These are phyloP conservation scores for Stevia rebaudiana DNA, from an alignment of 140 eudicot genomes.

Conservation along the genomic window DNA sequence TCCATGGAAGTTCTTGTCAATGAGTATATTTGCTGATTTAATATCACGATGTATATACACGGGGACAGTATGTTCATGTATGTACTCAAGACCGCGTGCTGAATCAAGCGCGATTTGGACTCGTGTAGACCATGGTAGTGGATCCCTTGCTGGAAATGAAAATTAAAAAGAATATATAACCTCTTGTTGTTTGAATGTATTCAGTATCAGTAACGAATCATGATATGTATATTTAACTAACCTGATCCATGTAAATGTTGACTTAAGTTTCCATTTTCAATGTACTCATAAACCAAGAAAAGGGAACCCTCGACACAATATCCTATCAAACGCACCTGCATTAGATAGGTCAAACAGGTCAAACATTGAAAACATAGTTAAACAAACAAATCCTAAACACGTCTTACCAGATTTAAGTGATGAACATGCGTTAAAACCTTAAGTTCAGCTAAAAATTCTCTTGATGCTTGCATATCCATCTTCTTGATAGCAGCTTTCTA, in stretches of 20 bases:
- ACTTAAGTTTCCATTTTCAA: constrained; percentile 87
- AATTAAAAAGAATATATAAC: background rate
- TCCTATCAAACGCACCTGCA: constrained; percentile 95
- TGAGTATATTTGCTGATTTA: constrained; percentile 87
- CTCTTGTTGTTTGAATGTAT: background rate
- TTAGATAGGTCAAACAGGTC: background rate
- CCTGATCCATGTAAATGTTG: constrained; percentile 90
- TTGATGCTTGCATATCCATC: constrained; percentile 91
- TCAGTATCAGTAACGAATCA: background rate
- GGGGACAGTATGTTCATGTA: constrained; percentile 96
- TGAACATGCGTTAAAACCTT: constrained; percentile 89
- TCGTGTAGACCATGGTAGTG: constrained; percentile 81
- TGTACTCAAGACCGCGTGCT: constrained; percentile 92
- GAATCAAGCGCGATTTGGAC: constrained; percentile 95
- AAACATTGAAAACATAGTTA: background rate
- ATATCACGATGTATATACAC: constrained; percentile 94
- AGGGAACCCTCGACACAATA: constrained; percentile 87
- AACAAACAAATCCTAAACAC: background rate
- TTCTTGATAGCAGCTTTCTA: constrained; percentile 95
- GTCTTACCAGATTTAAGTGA: constrained; percentile 83
- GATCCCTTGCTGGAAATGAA: constrained; percentile 47
- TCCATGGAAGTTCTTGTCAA: constrained; percentile 72
- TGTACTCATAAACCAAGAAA: constrained; percentile 81
- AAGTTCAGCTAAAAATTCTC: constrained; percentile 84
- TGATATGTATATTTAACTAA: constrained; percentile 18